Evolutionary conservation across 75 land plant species (phyloP).

Genomic region (Cunninghamia lanceolata): DNA sequence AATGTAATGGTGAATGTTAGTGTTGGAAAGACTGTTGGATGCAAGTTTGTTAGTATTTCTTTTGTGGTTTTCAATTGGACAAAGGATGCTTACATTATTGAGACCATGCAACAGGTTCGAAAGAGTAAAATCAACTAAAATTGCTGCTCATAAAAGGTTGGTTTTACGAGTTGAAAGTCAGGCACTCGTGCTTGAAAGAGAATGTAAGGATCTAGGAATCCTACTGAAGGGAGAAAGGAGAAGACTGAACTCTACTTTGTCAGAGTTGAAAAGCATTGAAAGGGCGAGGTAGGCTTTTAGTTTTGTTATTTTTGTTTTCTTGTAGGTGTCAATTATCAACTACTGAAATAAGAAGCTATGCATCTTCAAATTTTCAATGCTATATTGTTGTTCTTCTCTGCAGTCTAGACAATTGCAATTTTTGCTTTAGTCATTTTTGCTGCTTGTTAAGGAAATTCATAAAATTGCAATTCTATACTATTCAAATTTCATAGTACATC

Average conservation of each 20-base stretch:
- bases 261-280: conserved; percentile 43
- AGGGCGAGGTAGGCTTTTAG: conserved; percentile 41
- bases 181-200: conserved; percentile 30
- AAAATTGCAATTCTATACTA: neutral
- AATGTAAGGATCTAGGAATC: conserved; percentile 20
- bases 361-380: neutral
- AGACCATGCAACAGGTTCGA: conserved; percentile 46
- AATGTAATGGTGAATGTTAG: neutral
- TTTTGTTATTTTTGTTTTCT: neutral
- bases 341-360: neutral
- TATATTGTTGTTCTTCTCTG: neutral
- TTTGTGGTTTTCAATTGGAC: neutral
- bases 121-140: conserved; percentile 47
- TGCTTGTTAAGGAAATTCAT: neutral
- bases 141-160: conserved; percentile 40
- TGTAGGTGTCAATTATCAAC: neutral
- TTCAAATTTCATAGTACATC: neutral
- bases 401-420: neutral
- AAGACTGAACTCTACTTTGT: conserved; percentile 29
- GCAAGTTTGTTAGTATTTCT: neutral
- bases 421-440: neutral
- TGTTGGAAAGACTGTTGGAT: neutral
- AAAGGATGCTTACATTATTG: neutral
- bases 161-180: conserved; percentile 63
- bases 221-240: conserved; percentile 26